Conservation (phyloP, 371 early-diverging fungal species). For the Mortierella sp. region DNA sequence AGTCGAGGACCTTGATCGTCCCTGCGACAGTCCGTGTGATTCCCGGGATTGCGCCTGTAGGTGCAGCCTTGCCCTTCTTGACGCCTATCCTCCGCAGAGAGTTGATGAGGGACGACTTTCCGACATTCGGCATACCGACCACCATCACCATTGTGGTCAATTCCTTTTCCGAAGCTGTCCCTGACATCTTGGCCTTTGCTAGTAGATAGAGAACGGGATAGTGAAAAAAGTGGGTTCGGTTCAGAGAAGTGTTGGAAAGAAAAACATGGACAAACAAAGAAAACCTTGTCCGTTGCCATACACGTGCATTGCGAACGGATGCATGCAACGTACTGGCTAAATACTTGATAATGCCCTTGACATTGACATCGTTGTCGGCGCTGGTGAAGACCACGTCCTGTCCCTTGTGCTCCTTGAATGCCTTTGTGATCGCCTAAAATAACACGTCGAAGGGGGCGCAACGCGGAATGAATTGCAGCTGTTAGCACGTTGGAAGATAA, state of each 20-base stretch:
- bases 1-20: slow-evolving; percentile 87
- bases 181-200: slow-evolving; percentile 46
- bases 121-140: slow-evolving; percentile 97
- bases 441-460: background rate
- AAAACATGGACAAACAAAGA: background rate
- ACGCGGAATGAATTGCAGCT: background rate
- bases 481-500: background rate
- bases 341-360: slow-evolving; percentile 74
- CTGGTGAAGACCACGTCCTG: slow-evolving; percentile 82
- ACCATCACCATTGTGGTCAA: slow-evolving; percentile 77
- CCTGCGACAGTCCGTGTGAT: slow-evolving; percentile 88
- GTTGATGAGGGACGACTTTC: slow-evolving; percentile 94
- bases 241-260: background rate
- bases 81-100: slow-evolving; percentile 82
- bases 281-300: slow-evolving; percentile 8
- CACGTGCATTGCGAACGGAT: background rate
- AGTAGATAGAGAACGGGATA: background rate
- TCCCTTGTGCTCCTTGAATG: slow-evolving; percentile 64
- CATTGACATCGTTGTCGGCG: slow-evolving; percentile 71
- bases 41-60: slow-evolving; percentile 91
- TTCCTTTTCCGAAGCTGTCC: slow-evolving; percentile 50
- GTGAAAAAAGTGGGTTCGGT: background rate
- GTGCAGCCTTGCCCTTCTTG: slow-evolving; percentile 82
- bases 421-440: slow-evolving; percentile 59
- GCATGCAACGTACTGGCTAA: slow-evolving; percentile 62